Conservation (phyloP, 2,329 filamentous ascomycete species). For the Zymoseptoria ardabiliae region DNA sequence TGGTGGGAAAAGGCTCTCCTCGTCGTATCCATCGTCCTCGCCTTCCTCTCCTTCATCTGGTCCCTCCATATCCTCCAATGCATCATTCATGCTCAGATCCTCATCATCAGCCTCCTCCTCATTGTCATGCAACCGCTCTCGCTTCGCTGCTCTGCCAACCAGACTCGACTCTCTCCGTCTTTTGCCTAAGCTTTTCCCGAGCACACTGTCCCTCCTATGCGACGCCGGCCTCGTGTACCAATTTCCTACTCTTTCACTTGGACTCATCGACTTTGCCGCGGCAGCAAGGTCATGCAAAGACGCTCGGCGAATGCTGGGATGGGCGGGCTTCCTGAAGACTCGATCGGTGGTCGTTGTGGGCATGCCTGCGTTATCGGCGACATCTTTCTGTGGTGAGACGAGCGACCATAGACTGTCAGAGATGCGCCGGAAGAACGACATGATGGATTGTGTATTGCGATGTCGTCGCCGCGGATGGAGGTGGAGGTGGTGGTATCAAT, state of each 20-base stretch:
- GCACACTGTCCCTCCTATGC: background rate
- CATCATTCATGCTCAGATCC: background rate
- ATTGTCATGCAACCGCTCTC: background rate
- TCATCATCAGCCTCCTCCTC: background rate
- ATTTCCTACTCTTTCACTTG: constrained; percentile 21
- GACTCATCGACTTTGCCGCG: constrained; percentile 28
- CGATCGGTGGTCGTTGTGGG: constrained; percentile 10
- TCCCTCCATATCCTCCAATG: background rate
- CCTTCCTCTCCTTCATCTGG: background rate
- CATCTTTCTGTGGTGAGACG: constrained; percentile 35
- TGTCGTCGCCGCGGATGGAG: background rate
- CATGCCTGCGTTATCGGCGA: constrained; percentile 26
- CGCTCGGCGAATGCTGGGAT: constrained; percentile 2
- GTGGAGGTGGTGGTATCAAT: background rate
- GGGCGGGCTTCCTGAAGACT: constrained; percentile 29
- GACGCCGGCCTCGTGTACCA: constrained; percentile 13
- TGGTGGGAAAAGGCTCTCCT: constrained; percentile 2
- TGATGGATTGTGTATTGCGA: background rate
- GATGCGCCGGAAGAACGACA: constrained; percentile 25
- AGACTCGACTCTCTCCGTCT: background rate
- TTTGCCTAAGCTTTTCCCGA: background rate
- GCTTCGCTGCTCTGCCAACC: background rate
- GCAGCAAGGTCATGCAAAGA: constrained; percentile 14
- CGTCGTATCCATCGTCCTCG: constrained; percentile 4
- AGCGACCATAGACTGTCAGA: constrained; percentile 36